Conservation (phyloP, 768 basidiomycete species). For the Strobilomyces confusus region DNA sequence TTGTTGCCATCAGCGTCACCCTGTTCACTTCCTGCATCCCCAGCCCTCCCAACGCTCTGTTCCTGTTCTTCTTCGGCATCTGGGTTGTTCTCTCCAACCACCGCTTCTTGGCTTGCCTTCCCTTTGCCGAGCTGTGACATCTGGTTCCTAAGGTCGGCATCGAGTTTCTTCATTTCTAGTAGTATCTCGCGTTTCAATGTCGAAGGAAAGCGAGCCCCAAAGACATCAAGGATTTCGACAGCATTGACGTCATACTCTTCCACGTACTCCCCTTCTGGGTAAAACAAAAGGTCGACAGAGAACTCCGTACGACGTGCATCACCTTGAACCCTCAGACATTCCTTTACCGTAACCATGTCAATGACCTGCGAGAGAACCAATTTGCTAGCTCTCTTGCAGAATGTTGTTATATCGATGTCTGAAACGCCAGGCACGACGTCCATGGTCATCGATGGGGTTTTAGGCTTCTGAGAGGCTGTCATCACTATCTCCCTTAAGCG, state of each 20-base stretch:
- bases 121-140: constrained; percentile 84
- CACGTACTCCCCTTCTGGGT: constrained; percentile 78
- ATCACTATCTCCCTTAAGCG: constrained; percentile 98
- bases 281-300: constrained; percentile 78
- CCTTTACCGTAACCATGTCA: constrained; percentile 77
- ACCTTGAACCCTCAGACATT: constrained; percentile 64
- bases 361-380: constrained; percentile 86
- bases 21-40: constrained; percentile 69
- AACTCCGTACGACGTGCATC: constrained; percentile 74
- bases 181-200: constrained; percentile 83
- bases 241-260: constrained; percentile 77
- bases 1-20: constrained; percentile 83
- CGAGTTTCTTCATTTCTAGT: constrained; percentile 80
- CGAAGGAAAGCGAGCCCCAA: constrained; percentile 72
- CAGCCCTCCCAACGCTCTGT: constrained; percentile 37
- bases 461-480: constrained; percentile 94
- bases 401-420: constrained; percentile 56
- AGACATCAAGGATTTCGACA: constrained; percentile 65
- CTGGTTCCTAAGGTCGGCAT: constrained; percentile 73
- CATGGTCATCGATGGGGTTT: constrained; percentile 96
- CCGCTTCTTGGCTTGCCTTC: constrained; percentile 43
- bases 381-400: constrained; percentile 87
- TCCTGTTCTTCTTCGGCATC: constrained; percentile 49
- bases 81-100: constrained; percentile 42
- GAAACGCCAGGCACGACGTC: constrained; percentile 53